A percentile compares a stretch with the other conserved stretches of the same genome.
These are phyloP conservation scores for Acer saccharum DNA, from an alignment of 345 rosid genomes.

Conservation along the genomic window DNA sequence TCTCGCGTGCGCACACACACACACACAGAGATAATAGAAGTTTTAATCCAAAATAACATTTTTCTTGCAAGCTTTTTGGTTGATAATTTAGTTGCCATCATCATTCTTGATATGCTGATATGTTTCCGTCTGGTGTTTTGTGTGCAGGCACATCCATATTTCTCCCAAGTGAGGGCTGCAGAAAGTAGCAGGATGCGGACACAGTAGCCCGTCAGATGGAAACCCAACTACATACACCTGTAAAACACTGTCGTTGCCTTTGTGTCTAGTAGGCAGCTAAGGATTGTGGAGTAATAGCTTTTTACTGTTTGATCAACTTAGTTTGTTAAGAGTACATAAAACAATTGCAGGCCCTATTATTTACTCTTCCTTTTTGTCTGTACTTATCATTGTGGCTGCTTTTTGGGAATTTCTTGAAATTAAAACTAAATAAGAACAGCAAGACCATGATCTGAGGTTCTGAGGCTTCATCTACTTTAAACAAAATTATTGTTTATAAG, in stretches of 20 bases:
- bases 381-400: background rate
- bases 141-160: conserved; percentile 74
- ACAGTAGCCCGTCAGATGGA: conserved; percentile 28
- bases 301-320: conserved; percentile 7
- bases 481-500: background rate
- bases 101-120: background rate
- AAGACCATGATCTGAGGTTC: background rate
- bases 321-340: background rate
- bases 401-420: background rate
- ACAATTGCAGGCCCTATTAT: background rate
- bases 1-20: too few relatives aligned
- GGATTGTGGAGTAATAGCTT: conserved; percentile 19
- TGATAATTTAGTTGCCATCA: background rate
- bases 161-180: conserved; percentile 93
- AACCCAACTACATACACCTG: background rate
- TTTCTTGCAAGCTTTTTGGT: background rate
- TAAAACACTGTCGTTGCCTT: background rate
- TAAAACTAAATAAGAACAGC: background rate
- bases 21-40: too few relatives aligned
- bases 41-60: background rate
- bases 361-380: background rate
- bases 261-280: background rate
- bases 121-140: background rate
- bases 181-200: conserved; percentile 83
- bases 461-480: background rate